Evolutionary conservation across 495 filamentous ascomycete genomes (phyloP).

Genomic region (Aspergillus diversus): DNA sequence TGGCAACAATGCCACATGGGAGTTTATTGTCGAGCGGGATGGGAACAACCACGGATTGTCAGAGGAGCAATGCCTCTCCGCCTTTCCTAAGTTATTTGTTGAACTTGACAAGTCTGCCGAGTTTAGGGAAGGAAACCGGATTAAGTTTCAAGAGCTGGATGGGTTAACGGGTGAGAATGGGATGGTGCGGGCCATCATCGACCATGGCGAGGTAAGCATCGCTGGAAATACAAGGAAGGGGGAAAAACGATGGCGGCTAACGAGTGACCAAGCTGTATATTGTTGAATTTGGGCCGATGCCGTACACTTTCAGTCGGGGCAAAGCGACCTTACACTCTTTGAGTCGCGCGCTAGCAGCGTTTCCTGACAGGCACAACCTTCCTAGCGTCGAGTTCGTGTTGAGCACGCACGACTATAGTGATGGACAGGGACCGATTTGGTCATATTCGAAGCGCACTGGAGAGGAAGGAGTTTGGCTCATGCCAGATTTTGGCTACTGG

Average conservation of each 20-base stretch:
- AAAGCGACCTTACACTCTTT: slow-evolving; percentile 45
- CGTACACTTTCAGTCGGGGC: slow-evolving; percentile 40
- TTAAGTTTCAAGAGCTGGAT: slow-evolving; percentile 42
- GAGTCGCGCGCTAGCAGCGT: slow-evolving; percentile 40
- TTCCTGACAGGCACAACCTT: slow-evolving; percentile 50
- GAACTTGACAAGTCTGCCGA: slow-evolving; percentile 45
- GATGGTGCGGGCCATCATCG: slow-evolving; percentile 45
- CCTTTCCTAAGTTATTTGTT: slow-evolving; percentile 50
- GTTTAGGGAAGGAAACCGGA: slow-evolving; percentile 21
- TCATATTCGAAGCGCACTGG: slow-evolving; percentile 50
- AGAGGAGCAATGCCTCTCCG: slow-evolving; percentile 42
- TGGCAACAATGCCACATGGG: slow-evolving; percentile 30
- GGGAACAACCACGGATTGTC: slow-evolving; percentile 44
- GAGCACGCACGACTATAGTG: slow-evolving; percentile 52
- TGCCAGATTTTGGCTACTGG: slow-evolving; percentile 84
- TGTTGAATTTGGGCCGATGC: slow-evolving; percentile 38
- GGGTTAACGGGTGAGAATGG: slow-evolving; percentile 35
- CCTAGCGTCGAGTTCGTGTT: slow-evolving; percentile 68
- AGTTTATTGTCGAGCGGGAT: slow-evolving; percentile 39
- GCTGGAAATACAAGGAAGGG: neutral
- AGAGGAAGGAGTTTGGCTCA: slow-evolving; percentile 62
- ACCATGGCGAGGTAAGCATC: slow-evolving; percentile 43
- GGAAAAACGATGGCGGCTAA: neutral
- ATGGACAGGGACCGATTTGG: slow-evolving; percentile 49
- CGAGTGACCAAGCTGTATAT: slow-evolving; percentile 40